These are phyloP conservation scores for Wickerhamomyces alni DNA, from an alignment of 805 yeast species.

Conservation along the genomic window DNA sequence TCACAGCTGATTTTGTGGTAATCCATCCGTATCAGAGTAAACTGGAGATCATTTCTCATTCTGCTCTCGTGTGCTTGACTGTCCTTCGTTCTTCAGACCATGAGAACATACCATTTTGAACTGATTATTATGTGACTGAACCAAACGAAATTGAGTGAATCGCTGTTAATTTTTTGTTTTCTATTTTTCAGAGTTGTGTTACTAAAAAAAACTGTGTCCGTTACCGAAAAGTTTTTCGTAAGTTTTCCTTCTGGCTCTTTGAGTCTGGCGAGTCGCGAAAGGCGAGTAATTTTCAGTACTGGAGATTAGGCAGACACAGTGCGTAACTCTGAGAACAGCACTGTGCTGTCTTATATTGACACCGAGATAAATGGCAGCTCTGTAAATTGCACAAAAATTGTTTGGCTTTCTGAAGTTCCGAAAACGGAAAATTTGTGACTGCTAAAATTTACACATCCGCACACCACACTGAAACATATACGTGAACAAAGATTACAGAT, in stretches of 20 bases:
- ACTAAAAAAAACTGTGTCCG: not conserved
- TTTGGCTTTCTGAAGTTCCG: not conserved
- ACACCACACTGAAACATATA: conserved; percentile 8
- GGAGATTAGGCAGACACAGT: not conserved
- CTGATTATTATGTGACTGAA: conserved; percentile 5
- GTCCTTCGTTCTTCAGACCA: no score
- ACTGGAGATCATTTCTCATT: no score
- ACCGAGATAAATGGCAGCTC: not conserved
- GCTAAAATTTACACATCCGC: conserved; percentile 17
- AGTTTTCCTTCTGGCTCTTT: not conserved
- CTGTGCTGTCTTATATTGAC: not conserved
- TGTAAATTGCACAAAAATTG: not conserved
- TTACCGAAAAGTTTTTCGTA: not conserved
- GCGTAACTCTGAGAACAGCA: not conserved
- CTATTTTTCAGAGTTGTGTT: not conserved
- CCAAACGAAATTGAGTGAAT: not conserved
- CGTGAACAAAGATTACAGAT: no score
- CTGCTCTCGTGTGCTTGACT: no score
- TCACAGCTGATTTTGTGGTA: no score
- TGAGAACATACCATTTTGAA: conserved; percentile 20
- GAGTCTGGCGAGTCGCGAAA: not conserved
- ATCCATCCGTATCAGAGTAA: no score
- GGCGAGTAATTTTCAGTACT: not conserved
- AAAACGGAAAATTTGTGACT: conserved; percentile 9
- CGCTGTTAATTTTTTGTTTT: not conserved